These are phyloP conservation scores for Sarocladiaceae sp. DNA, from an alignment of 2,329 filamentous ascomycete genomes.

Conservation along the genomic window DNA sequence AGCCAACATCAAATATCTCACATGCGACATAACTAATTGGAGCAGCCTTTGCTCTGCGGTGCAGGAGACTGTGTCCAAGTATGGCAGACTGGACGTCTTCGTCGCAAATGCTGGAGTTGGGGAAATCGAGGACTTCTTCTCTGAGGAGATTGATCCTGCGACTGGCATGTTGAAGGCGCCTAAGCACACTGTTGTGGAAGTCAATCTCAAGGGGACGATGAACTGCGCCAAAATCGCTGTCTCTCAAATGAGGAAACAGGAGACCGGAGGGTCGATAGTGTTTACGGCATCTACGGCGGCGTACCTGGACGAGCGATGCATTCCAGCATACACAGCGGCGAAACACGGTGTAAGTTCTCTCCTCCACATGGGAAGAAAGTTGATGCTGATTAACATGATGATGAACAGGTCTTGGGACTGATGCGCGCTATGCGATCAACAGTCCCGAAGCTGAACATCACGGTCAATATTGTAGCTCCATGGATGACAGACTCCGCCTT, in stretches of 20 bases:
- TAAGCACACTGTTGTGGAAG: conserved; percentile 3
- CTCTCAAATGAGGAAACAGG: conserved; percentile 4
- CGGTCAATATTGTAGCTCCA: conserved; percentile 2
- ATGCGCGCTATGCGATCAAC: not conserved
- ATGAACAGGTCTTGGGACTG: not conserved
- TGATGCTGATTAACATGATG: not conserved
- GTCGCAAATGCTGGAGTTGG: conserved; percentile 4
- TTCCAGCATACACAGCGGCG: not conserved
- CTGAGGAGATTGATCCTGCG: not conserved
- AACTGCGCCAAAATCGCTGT: conserved; percentile 1
- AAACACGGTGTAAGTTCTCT: conserved; percentile 5
- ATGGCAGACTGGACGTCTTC: conserved; percentile 2
- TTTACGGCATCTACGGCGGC: not conserved
- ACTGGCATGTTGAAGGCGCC: not conserved
- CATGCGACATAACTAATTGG: conserved; percentile 1
- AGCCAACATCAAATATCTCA: not conserved
- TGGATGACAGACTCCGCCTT: conserved; percentile 2
- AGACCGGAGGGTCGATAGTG: conserved; percentile 1
- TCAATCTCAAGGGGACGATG: conserved; percentile 6
- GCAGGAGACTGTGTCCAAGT: not conserved
- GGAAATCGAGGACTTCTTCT: conserved; percentile 7
- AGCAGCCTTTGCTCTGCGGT: conserved; percentile 2
- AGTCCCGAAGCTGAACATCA: conserved; percentile 3
- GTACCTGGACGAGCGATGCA: conserved; percentile 6
- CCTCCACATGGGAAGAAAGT: not conserved